A percentile compares a stretch with the other conserved stretches of the same genome.
These are phyloP conservation scores for Obba rivulosa DNA, from an alignment of 768 basidiomycete genomes.

Conservation along the genomic window DNA sequence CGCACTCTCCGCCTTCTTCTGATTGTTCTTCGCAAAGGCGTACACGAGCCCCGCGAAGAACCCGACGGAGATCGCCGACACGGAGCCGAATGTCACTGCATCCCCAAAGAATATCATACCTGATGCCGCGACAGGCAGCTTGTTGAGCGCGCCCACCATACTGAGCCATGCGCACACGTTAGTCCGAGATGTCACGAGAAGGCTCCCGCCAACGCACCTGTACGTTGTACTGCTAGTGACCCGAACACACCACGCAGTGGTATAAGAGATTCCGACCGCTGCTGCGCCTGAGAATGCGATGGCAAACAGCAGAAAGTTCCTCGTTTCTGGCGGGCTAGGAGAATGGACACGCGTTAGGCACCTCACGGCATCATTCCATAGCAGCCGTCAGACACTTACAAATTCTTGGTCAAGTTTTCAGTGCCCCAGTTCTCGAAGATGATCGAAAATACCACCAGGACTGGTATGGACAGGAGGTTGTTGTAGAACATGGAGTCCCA, in stretches of 20 bases:
- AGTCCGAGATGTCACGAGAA: not conserved
- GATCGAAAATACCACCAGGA: conserved; percentile 77
- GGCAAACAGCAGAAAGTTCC: conserved; percentile 72
- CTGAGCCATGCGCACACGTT: conserved; percentile 29
- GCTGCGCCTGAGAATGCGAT: conserved; percentile 97
- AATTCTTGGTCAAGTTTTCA: conserved; percentile 74
- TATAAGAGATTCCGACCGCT: conserved; percentile 96
- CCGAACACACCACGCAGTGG: conserved; percentile 97
- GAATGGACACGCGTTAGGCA: not conserved
- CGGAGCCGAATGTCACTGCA: conserved; percentile 78
- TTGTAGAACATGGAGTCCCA: conserved; percentile 99
- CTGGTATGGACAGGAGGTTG: conserved; percentile 91
- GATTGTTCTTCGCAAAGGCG: conserved; percentile 91
- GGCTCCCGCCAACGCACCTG: conserved; percentile 53
- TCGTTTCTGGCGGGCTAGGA: conserved; percentile 73
- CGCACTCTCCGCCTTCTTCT: conserved; percentile 69
- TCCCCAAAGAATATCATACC: conserved; percentile 98
- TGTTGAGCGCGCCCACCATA: conserved; percentile 97
- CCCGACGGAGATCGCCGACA: conserved; percentile 81
- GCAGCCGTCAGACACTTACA: conserved; percentile 53
- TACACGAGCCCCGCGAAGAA: conserved; percentile 92
- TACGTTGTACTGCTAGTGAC: conserved; percentile 98
- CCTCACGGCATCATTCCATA: not conserved
- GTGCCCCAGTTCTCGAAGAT: conserved; percentile 85
- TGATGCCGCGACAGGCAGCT: conserved; percentile 96